Base-by-base conservation (phyloP, 768 basidiomycete species). In the Hydnum rufescens region DNA sequence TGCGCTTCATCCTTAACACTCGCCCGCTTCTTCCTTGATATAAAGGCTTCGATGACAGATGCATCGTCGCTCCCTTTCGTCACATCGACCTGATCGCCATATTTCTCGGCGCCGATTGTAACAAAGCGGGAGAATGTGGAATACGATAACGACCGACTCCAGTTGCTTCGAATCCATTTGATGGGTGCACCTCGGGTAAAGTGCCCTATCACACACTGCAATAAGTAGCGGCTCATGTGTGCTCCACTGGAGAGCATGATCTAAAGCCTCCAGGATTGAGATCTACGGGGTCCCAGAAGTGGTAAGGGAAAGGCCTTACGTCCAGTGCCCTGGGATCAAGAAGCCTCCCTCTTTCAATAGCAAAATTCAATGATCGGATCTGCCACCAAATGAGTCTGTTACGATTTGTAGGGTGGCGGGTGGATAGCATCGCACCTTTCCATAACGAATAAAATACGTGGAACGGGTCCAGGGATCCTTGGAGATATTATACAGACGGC, bases 221-320 rank as follows among this genome's bases (percentile, higher is more conserved):
- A 71, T 46, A 86, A 71, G 65, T 86, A 86, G 47, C 83, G 74
- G 56, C 82, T 85, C 56, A 85, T 63, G 60, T 82, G 80, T 51
- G 81, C 82, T 51, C 82, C 82, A 58, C 80, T 82, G 49, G 74
- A 69, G 54, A 84, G 67, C 52, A 86, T 72, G 60, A 80, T 80
- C 82, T 85, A 50, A 54, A 29, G 50, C 56, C 51, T 18, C 56
- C 53, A 58, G 52, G 54, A 61, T 60, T 19, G 19, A 19, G 8
- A 39, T 8, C 34, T 8, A 19, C 19, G 34, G 8, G 19, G 19
- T 8, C 19, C 8, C 34, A 39, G 34, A 39, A 19, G 34, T 39
- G 8, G 8, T 8, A 19, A 39, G 8, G 8, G 34, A 39, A 19
- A 39, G 19, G 34, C 19, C 34, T 8, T 19, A 39, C 34, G 34